Base-by-base conservation (phyloP, 352 stramenopile genomes). In the Achlya hypogyna region DNA sequence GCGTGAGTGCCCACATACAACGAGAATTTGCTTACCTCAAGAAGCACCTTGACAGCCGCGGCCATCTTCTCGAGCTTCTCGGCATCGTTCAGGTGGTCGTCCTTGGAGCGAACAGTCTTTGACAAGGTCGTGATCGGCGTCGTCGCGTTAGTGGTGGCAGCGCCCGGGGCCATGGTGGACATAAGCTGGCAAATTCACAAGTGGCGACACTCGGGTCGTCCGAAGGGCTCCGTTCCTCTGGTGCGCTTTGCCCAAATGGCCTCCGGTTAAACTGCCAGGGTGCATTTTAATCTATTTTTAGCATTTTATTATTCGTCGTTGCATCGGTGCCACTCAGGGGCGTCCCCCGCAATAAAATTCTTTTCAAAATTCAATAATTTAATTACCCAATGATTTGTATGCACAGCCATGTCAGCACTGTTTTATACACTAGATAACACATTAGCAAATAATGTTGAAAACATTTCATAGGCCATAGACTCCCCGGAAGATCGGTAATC, bases 1-100 rank as follows among this genome's bases (percentile, higher is more conserved):
- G 63, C n/a, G 74, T 38, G 31, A 54, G 32, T 27, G 35, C n/a
- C 9, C 9, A 62, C 14, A 16, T 12, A 14, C 28, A 47, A 5
- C 12, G n/a, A 53, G 32, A 25, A 42, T n/a, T 32, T 5, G 28
- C 74, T 53, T 69, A 91, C 92, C 83, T 97, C 87, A 10, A 98
- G 76, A 62, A 98, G 84, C 8, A 90, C 96, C 34, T 84, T 84
- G 69, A 97, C 96, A 20, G 95, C 95, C 9, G 78, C 78, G n/a
- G 89, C 89, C 95, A 98, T 98, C 76, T 96, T 96, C 51, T 87
- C 69, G 29, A 96, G 78, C 74, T 93, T 95, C 8, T 77, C 78
- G 28, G 76, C 73, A 73, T 96, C 83, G 32, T 91, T 77, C 0
- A 82, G 71, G 63, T 88, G 73, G 74, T 96, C 85, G 60, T 88